Conservation (phyloP, 1,284 basidiomycete genomes). For the Anthracocystis setariae region DNA sequence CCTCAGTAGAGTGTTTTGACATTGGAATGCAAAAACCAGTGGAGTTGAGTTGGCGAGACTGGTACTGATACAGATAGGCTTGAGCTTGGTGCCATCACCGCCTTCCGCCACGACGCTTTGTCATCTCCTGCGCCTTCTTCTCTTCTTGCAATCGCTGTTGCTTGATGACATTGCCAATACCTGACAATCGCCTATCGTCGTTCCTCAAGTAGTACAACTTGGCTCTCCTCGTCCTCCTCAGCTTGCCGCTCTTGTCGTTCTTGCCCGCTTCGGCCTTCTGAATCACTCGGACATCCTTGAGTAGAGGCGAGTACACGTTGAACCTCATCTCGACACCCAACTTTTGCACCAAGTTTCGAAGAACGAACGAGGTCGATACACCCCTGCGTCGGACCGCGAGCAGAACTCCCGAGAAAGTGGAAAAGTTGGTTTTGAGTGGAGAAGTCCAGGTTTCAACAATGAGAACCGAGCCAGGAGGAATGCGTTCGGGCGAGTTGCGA, state of each 20-base stretch:
- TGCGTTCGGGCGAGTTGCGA: slow-evolving; percentile 51
- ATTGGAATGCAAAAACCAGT: no score
- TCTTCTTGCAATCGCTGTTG: slow-evolving; percentile 49
- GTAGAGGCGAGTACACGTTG: slow-evolving; percentile 62
- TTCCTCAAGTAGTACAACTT: slow-evolving; percentile 65
- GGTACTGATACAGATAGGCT: no score
- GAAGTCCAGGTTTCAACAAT: slow-evolving; percentile 64
- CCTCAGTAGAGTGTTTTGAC: no score
- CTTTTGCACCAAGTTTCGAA: slow-evolving; percentile 65
- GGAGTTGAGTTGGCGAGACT: no score
- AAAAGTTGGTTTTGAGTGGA: slow-evolving; percentile 52
- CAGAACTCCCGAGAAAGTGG: slow-evolving; percentile 63
- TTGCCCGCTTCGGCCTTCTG: slow-evolving; percentile 60
- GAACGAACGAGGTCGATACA: slow-evolving; percentile 61
- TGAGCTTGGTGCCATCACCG: slow-evolving; percentile 1
- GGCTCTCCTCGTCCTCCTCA: slow-evolving; percentile 60
- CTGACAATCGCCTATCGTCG: slow-evolving; percentile 58
- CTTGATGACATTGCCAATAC: slow-evolving; percentile 59
- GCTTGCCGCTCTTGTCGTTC: slow-evolving; percentile 47
- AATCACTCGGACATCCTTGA: slow-evolving; percentile 64
- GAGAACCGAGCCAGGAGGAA: slow-evolving; percentile 64
- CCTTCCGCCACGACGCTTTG: slow-evolving; percentile 37
- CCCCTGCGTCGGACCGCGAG: slow-evolving; percentile 63
- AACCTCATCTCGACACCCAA: slow-evolving; percentile 66
- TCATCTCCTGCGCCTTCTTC: slow-evolving; percentile 44